Evolutionary conservation across 805 yeast genomes (phyloP).

Genomic region (Priceomyces carsonii): DNA sequence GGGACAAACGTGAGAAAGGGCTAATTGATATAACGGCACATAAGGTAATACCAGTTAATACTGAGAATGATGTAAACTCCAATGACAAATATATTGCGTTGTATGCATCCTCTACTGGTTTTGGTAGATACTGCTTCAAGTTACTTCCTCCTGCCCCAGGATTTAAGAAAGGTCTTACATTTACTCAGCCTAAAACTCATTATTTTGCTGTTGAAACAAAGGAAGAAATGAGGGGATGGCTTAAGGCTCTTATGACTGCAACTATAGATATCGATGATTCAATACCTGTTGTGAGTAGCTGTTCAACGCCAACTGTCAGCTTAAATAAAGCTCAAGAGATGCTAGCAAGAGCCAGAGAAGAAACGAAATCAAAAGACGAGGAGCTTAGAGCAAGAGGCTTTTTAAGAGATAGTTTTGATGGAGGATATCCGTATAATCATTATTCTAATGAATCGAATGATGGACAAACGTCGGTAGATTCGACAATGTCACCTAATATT

Average conservation of each 20-base stretch:
- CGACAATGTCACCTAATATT: slow-evolving; percentile 29
- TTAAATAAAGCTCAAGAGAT: slow-evolving; percentile 84
- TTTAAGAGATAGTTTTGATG: slow-evolving; percentile 25
- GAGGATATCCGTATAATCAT: slow-evolving; percentile 6
- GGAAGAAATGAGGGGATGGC: slow-evolving; percentile 94
- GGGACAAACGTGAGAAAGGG: slow-evolving; percentile 86
- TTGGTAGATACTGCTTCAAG: slow-evolving; percentile 92
- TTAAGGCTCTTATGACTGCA: slow-evolving; percentile 91
- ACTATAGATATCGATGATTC: slow-evolving; percentile 94
- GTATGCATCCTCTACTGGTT: slow-evolving; percentile 91
- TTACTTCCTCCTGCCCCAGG: slow-evolving; percentile 98
- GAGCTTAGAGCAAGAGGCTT: slow-evolving; percentile 46
- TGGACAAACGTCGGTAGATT: slow-evolving; percentile 27
- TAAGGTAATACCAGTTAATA: slow-evolving; percentile 70
- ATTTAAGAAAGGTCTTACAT: slow-evolving; percentile 88
- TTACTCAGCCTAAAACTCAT: slow-evolving; percentile 94
- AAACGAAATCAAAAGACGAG: slow-evolving; percentile 56
- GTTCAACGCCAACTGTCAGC: slow-evolving; percentile 94
- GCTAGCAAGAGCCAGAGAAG: slow-evolving; percentile 79
- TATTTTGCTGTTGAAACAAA: slow-evolving; percentile 91
- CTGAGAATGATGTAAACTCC: slow-evolving; percentile 50
- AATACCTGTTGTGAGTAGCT: slow-evolving; percentile 88
- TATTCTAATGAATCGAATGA: slow-evolving; percentile 17
- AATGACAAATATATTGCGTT: slow-evolving; percentile 85
- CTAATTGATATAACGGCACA: slow-evolving; percentile 95